Conservation (phyloP, 768 basidiomycete genomes). For the Boletus patriciae region DNA sequence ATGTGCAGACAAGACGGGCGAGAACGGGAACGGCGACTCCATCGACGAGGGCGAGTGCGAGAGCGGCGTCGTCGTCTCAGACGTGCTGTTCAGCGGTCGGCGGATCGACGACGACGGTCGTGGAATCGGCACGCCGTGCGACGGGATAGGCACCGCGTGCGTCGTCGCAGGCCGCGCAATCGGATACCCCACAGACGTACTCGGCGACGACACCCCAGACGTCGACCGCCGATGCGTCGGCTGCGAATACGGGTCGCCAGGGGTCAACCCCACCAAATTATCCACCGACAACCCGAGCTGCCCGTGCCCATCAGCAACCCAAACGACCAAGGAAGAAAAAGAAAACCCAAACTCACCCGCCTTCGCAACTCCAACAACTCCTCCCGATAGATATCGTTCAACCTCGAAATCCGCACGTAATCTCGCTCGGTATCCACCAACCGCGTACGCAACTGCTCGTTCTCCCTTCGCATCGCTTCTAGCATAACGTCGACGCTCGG, state of each 20-base stretch:
- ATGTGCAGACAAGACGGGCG: constrained; percentile 54
- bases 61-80: constrained; percentile 58
- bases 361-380: constrained; percentile 77
- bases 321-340: too few relatives aligned
- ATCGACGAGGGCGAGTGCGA: constrained; percentile 67
- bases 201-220: constrained; percentile 37
- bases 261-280: constrained; percentile 69
- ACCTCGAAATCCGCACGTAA: constrained; percentile 66
- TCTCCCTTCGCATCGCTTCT: constrained; percentile 75
- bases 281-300: constrained; percentile 49
- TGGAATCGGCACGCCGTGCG: constrained; percentile 71
- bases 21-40: constrained; percentile 68
- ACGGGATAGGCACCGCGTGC: constrained; percentile 70
- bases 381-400: constrained; percentile 84
- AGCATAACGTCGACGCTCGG: constrained; percentile 60
- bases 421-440: constrained; percentile 76
- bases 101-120: constrained; percentile 65
- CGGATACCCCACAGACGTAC: constrained; percentile 25
- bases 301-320: background rate
- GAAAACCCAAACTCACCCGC: constrained; percentile 50
- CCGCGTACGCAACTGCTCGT: constrained; percentile 66
- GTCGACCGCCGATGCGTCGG: constrained; percentile 60
- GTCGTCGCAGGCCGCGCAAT: constrained; percentile 32
- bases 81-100: constrained; percentile 48
- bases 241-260: constrained; percentile 68